phyloP scores from a whole-genome alignment of 1,284 basidiomycete genomes.

The Apiotrichum gamsii region DNA sequence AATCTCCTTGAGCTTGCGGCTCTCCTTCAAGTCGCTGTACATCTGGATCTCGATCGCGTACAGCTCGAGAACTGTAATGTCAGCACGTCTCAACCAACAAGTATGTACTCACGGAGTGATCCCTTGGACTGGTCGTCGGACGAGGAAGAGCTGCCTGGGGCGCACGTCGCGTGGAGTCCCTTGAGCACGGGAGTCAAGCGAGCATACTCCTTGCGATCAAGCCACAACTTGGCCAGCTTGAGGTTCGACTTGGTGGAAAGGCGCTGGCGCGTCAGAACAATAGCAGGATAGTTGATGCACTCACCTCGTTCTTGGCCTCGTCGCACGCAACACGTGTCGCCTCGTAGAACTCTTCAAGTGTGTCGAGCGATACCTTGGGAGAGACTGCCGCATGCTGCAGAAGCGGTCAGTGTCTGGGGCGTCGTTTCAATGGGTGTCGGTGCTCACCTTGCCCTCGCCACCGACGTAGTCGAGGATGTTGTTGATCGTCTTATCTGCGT shows the following conservation, averaged over 20 bases:
- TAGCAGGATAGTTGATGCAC: too few species aligned
- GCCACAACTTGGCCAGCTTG: conserved; percentile 95
- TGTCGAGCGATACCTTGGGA: conserved; percentile 67
- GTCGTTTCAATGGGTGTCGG: neutral
- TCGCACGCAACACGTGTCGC: conserved; percentile 82
- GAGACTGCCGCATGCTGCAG: conserved; percentile 39
- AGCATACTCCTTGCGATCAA: conserved; percentile 85
- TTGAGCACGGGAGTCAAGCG: conserved; percentile 68
- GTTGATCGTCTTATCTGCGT: conserved; percentile 97
- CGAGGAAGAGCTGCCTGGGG: conserved; percentile 34
- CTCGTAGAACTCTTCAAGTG: conserved; percentile 91
- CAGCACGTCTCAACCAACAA: neutral
- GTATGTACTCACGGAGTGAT: conserved; percentile 35
- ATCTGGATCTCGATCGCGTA: conserved; percentile 99
- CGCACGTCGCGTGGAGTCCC: conserved; percentile 50
- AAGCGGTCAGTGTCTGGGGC: neutral
- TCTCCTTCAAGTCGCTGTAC: conserved; percentile 94
- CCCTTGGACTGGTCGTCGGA: conserved; percentile 49
- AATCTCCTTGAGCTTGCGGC: conserved; percentile 95
- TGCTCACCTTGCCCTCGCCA: conserved; percentile 66
- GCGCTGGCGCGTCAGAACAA: conserved; percentile 54
- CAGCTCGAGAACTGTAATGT: conserved; percentile 70
- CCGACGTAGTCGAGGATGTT: conserved; percentile 97
- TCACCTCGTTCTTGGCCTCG: conserved; percentile 91
- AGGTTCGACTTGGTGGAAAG: conserved; percentile 92